Base-by-base conservation (phyloP, 805 yeast genomes). In the Geotrichum ghanense region DNA sequence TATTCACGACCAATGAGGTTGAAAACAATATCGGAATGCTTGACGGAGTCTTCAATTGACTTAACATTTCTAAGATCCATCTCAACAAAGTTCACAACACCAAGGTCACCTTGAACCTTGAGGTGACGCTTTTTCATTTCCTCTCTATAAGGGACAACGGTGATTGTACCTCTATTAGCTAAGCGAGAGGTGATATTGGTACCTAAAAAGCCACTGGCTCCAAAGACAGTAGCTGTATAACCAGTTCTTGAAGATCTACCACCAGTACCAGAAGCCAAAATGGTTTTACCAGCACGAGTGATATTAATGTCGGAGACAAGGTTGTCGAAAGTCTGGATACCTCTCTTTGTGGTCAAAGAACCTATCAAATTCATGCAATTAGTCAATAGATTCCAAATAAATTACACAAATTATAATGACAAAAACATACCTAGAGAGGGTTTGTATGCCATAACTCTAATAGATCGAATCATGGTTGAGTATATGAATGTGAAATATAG, bases 201-300 rank as follows among this genome's bases (percentile, higher is more conserved):
- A 42, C 95, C 95, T 49, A 86, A 67, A 62, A 81, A 79, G 1
- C 95, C 95, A 42, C 80, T 69, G 31, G 81, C 84, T 7, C 95
- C 95, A 59, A 86, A 86, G 2, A 86, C 92, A 1, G 95, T 83
- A 20, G 89, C 95, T 2, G 89, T 83, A 66, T 79, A 83, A 2
- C 95, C 95, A 6, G 90, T 80, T 69, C 94, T 75, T 23, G 94
- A 83, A 3, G 90, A 81, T 49, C 72, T 62, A 24, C 95, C 95
- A 42, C 94, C 92, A 44, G 75, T 67, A 50, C 95, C 95, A 27
- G 72, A 69, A n/a, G 83, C 64, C 41, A 82, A 62, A 54, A 78
- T 72, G 41, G 87, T 81, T 59, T 86, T 83, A 22, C 95, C 95
- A 45, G 73, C 71, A 53, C 78, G 73, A 47, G 90, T 81, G 64